Percentiles rank a stretch among this genome's conserved stretches.
These are phyloP conservation scores for Chrysanthemum makinoi DNA, from an alignment of 129 eudicot species.

Conservation along the genomic window DNA sequence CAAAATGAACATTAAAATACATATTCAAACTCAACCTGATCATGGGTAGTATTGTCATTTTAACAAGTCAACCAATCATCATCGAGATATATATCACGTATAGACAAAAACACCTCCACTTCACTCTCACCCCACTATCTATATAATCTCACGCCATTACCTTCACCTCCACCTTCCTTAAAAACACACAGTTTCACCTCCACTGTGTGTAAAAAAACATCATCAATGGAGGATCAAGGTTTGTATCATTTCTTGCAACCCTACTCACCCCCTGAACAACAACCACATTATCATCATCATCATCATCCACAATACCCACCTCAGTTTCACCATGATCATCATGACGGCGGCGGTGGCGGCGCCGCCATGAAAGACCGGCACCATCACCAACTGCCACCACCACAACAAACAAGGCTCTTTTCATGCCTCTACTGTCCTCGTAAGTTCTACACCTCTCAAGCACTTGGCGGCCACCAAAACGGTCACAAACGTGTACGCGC, in stretches of 20 bases:
- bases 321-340: no score
- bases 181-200: not conserved
- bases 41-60: no score
- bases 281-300: no score
- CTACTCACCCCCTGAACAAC: not conserved
- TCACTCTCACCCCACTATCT: not conserved
- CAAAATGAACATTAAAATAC: no score
- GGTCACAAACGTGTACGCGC: conserved; percentile 84
- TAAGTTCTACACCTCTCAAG: conserved; percentile 72
- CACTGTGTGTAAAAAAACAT: not conserved
- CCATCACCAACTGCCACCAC: not conserved
- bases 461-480: conserved; percentile 84
- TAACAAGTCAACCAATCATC: no score
- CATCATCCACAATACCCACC: no score
- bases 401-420: conserved; percentile 21
- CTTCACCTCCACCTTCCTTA: not conserved
- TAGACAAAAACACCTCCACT: not conserved
- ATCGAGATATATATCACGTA: no score
- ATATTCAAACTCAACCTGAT: no score
- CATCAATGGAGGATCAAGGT: conserved; percentile 22
- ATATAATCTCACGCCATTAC: not conserved
- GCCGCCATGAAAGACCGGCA: not conserved
- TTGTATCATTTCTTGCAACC: conserved; percentile 23
- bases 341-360: no score
- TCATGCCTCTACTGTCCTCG: conserved; percentile 69